These are phyloP conservation scores for Pouteria glomerata DNA, from an alignment of 148 eudicot genomes.

Conservation along the genomic window DNA sequence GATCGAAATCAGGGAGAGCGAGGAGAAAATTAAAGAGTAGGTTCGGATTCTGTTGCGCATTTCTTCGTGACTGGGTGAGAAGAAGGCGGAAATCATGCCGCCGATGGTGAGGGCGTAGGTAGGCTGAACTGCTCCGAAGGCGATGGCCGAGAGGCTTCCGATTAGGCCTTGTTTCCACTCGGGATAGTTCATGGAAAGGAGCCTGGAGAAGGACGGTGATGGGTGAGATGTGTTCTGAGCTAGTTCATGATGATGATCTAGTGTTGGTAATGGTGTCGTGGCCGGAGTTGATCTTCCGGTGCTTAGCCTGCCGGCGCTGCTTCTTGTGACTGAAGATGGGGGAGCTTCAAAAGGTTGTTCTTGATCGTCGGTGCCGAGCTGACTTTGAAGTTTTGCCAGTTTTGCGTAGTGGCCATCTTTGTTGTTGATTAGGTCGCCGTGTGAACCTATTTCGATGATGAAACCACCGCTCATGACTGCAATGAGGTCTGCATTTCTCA, in stretches of 20 bases:
- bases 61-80: constrained; percentile 50
- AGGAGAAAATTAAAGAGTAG: constrained; percentile 51
- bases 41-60: constrained; percentile 56
- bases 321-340: constrained; percentile 39
- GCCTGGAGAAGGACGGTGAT: constrained; percentile 43
- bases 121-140: constrained; percentile 81
- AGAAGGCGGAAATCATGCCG: constrained; percentile 86
- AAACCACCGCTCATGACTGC: constrained; percentile 61
- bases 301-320: constrained; percentile 56
- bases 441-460: constrained; percentile 67
- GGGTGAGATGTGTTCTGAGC: constrained; percentile 20
- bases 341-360: constrained; percentile 21
- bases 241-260: neutral
- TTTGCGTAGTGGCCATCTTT: constrained; percentile 62
- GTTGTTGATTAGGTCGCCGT: constrained; percentile 45
- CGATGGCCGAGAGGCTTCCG: constrained; percentile 66
- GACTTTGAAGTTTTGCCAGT: constrained; percentile 70
- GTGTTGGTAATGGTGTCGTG: constrained; percentile 35
- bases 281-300: constrained; percentile 57
- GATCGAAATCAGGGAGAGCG: constrained; percentile 58
- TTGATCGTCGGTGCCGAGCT: constrained; percentile 37
- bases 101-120: constrained; percentile 87
- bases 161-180: constrained; percentile 78
- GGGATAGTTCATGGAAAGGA: constrained; percentile 57
- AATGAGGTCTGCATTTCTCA: constrained; percentile 76